phyloP scores from a whole-genome alignment of 2,329 filamentous ascomycete genomes.

The Aspergillus ruber region DNA sequence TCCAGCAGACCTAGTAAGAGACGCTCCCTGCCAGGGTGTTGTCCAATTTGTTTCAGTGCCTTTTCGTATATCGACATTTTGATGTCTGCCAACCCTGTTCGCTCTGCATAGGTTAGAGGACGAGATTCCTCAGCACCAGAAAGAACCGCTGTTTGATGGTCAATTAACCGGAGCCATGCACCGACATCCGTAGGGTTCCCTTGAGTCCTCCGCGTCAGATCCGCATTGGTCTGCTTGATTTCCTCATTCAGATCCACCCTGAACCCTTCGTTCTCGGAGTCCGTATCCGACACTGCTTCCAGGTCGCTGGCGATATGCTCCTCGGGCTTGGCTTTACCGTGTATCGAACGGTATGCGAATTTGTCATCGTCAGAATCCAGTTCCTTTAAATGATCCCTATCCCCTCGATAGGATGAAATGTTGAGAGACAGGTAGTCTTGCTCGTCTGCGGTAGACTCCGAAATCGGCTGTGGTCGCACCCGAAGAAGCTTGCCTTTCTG shows the following conservation, averaged over 20 bases:
- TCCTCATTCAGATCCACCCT: conserved; percentile 39
- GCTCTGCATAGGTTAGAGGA: conserved; percentile 53
- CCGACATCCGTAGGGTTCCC: conserved; percentile 60
- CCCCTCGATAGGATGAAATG: conserved; percentile 28
- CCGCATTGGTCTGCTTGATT: conserved; percentile 38
- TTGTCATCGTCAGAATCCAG: conserved; percentile 43
- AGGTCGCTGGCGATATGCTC: conserved; percentile 42
- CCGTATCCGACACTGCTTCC: conserved; percentile 46
- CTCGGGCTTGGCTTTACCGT: conserved; percentile 52
- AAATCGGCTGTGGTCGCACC: conserved; percentile 15
- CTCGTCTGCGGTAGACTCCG: conserved; percentile 14
- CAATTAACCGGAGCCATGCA: conserved; percentile 71
- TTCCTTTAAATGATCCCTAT: conserved; percentile 27
- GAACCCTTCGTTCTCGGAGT: conserved; percentile 33
- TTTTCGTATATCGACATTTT: conserved; percentile 75
- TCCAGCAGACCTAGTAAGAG: conserved; percentile 65
- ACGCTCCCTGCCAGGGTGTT: conserved; percentile 46
- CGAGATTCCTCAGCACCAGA: conserved; percentile 33
- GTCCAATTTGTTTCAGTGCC: conserved; percentile 56
- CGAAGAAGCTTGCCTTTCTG: conserved; percentile 19
- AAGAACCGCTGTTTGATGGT: conserved; percentile 67
- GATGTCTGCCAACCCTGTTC: conserved; percentile 66
- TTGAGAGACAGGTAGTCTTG: conserved; percentile 30
- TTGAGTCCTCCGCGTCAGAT: conserved; percentile 59
- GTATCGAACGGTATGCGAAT: conserved; percentile 60